These are phyloP conservation scores for Arachis monticola DNA, from an alignment of 331 rosid genomes.

Conservation along the genomic window DNA sequence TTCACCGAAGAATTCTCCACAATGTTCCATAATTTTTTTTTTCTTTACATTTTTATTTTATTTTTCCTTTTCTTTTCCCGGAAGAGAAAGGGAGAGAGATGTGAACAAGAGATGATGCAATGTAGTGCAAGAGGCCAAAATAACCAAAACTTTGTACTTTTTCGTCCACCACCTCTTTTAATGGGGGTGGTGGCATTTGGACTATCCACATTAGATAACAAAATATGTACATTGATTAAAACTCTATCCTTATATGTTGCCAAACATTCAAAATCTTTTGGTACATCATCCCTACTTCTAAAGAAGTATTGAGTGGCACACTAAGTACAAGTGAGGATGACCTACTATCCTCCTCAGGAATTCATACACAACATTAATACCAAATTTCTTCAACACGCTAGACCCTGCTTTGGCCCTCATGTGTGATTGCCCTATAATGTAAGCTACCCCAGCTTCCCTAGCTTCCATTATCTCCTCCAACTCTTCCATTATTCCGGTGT, in stretches of 20 bases:
- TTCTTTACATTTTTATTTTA: no score
- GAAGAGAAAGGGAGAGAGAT: neutral
- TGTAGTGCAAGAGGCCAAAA: neutral
- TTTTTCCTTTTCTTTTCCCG: no score
- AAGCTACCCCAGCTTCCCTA: slow-evolving; percentile 80
- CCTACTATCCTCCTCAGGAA: slow-evolving; percentile 84
- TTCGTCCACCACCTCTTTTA: neutral
- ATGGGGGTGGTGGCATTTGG: slow-evolving; percentile 5
- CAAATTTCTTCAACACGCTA: slow-evolving; percentile 63
- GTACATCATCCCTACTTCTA: slow-evolving; percentile 96
- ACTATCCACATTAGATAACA: slow-evolving; percentile 37
- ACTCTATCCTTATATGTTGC: neutral
- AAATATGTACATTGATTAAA: slow-evolving; percentile 39
- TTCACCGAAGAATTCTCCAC: no score
- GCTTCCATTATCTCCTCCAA: slow-evolving; percentile 83
- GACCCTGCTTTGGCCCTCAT: slow-evolving; percentile 90
- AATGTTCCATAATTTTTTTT: no score
- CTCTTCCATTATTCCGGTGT: slow-evolving; percentile 57
- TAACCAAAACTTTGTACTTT: slow-evolving; percentile 38
- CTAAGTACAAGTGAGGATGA: slow-evolving; percentile 55
- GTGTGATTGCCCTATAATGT: slow-evolving; percentile 78
- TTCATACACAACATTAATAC: slow-evolving; percentile 75
- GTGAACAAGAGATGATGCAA: neutral
- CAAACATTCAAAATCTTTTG: no score
- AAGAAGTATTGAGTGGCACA: slow-evolving; percentile 74